Percentiles rank a stretch among this genome's conserved stretches.
Evolutionary conservation across 345 rosid species (phyloP).

Genomic region (Acer yangbiense): DNA sequence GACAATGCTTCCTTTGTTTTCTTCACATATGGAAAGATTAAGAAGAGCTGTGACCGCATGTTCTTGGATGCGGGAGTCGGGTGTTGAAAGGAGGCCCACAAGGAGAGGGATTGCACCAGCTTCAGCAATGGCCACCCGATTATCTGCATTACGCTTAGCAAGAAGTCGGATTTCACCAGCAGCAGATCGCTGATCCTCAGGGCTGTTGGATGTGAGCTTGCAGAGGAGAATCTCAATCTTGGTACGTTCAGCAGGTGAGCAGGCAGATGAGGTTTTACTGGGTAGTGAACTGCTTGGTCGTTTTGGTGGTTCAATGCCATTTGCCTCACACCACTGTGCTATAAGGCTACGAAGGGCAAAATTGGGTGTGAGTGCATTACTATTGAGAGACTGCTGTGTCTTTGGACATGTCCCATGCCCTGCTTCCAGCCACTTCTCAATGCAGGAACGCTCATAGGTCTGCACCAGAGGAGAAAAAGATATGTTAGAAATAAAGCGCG

Average conservation of each 20-base stretch:
- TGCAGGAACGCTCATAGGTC: slow-evolving; percentile 94
- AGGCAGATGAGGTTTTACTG: slow-evolving; percentile 57
- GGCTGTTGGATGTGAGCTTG: slow-evolving; percentile 72
- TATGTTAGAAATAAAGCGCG: slow-evolving; percentile 8
- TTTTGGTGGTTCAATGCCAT: slow-evolving; percentile 87
- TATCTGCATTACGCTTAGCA: slow-evolving; percentile 95
- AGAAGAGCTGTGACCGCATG: slow-evolving; percentile 95
- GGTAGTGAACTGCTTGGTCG: slow-evolving; percentile 72
- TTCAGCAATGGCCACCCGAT: slow-evolving; percentile 96
- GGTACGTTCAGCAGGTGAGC: slow-evolving; percentile 71
- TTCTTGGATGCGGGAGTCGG: slow-evolving; percentile 90
- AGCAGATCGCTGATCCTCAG: slow-evolving; percentile 82
- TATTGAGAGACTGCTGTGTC: slow-evolving; percentile 78
- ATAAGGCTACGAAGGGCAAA: slow-evolving; percentile 94
- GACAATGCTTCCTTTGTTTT: slow-evolving; percentile 90
- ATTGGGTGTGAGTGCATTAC: slow-evolving; percentile 78
- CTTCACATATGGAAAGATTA: slow-evolving; percentile 95
- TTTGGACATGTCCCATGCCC: slow-evolving; percentile 94
- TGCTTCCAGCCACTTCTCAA: slow-evolving; percentile 93
- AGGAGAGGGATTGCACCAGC: slow-evolving; percentile 99
- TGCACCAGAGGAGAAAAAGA: slow-evolving; percentile 34
- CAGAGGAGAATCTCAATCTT: slow-evolving; percentile 73
- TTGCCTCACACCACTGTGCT: slow-evolving; percentile 96
- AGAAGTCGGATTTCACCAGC: slow-evolving; percentile 97
- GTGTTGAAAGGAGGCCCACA: slow-evolving; percentile 73